phyloP scores from a whole-genome alignment of 495 filamentous ascomycete species.

The Bryoglossum gracile region DNA sequence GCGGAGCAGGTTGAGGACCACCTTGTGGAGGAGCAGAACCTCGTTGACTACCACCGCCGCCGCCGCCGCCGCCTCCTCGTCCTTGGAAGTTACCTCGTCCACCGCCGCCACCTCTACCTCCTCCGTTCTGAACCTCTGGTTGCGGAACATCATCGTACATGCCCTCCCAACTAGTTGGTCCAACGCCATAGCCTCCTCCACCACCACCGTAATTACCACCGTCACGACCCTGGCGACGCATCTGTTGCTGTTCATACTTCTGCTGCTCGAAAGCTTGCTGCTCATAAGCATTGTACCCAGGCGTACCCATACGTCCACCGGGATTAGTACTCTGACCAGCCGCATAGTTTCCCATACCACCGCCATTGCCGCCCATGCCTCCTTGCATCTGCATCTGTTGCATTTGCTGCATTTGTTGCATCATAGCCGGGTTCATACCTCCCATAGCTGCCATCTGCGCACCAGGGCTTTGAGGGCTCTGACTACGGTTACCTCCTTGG shows the following conservation, averaged over 20 bases:
- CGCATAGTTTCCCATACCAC: constrained; percentile 18
- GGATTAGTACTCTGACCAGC: constrained; percentile 28
- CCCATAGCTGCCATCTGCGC: constrained; percentile 31
- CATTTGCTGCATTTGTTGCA: constrained; percentile 86
- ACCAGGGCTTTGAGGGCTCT: constrained; percentile 41
- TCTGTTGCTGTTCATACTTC: constrained; percentile 74
- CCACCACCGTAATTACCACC: constrained; percentile 24
- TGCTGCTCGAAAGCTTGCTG: constrained; percentile 81
- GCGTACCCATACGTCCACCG: constrained; percentile 31
- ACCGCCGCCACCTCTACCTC: constrained; percentile 41
- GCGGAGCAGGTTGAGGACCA: constrained; percentile 51
- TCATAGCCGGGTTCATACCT: constrained; percentile 49
- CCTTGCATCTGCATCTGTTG: constrained; percentile 52
- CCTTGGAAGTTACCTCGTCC: too few relatives aligned
- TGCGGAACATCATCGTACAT: constrained; percentile 99
- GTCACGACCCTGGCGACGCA: constrained; percentile 28
- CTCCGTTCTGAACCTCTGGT: constrained; percentile 55
- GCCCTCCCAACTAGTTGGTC: constrained; percentile 80
- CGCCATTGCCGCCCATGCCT: constrained; percentile 32
- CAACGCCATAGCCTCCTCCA: constrained; percentile 29
- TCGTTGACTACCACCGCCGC: constrained; percentile 27
- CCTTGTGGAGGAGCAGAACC: constrained; percentile 31
- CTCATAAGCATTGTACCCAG: constrained; percentile 64
- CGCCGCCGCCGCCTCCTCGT: constrained; percentile 43
- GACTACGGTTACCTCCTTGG: constrained; percentile 34